Evolutionary conservation across 139 green algal genomes (phyloP).

Genomic region (Haematococcus lacustris): DNA sequence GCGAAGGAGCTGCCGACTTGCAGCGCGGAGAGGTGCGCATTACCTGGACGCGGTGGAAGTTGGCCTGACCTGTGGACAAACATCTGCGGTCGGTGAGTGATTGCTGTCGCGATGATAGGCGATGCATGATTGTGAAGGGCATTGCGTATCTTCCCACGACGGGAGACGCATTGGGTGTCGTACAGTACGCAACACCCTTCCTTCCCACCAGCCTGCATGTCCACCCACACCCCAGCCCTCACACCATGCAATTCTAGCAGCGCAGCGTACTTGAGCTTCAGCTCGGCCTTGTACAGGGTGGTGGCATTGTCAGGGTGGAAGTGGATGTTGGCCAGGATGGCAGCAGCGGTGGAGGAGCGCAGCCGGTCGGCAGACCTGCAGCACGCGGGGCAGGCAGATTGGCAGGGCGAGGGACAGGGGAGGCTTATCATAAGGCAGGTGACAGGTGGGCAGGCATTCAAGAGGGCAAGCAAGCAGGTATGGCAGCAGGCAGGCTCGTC

Average conservation of each 20-base stretch:
- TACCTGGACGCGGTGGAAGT: too few species aligned
- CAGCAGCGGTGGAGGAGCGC: slow-evolving; percentile 19
- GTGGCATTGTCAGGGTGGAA: slow-evolving; percentile 36
- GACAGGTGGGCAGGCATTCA: background rate
- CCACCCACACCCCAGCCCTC: too few species aligned
- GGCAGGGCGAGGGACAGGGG: background rate
- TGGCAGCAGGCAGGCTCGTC: background rate
- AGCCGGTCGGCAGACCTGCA: slow-evolving; percentile 16
- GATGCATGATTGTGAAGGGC: too few species aligned
- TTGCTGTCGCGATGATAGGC: too few species aligned
- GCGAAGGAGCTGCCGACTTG: too few species aligned
- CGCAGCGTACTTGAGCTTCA: slow-evolving; percentile 37
- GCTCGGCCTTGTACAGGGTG: slow-evolving; percentile 35
- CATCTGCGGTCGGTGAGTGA: too few species aligned
- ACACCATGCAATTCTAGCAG: slow-evolving; percentile 13
- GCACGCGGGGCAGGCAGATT: background rate
- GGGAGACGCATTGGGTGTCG: too few species aligned
- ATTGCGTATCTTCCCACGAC: too few species aligned
- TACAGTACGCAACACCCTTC: too few species aligned
- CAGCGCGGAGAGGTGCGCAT: too few species aligned
- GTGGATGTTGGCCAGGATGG: slow-evolving; percentile 39
- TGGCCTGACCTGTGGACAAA: too few species aligned
- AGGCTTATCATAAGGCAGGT: background rate
- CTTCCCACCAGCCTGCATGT: too few species aligned
- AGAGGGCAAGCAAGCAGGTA: background rate